Base-by-base conservation (phyloP, 306 rosid species). In the Dryas drummondii region DNA sequence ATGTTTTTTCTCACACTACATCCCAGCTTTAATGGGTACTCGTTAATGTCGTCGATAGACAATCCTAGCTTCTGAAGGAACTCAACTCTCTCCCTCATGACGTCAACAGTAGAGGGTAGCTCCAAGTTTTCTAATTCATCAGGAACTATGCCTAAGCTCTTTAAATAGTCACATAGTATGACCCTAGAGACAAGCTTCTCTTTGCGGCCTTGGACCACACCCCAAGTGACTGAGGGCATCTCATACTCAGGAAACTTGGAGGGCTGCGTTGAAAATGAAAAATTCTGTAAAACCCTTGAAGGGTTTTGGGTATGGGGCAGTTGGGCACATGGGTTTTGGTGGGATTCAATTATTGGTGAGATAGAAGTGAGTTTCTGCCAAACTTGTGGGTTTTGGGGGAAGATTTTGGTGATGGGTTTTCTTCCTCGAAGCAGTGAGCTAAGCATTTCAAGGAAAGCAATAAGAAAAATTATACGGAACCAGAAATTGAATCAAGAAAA, bases 171-270 rank as follows among this genome's bases (percentile, higher is more conserved):
- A 75, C 88, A 92, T 5, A 92, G 80, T 49, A 90, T 94, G 16
- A 94, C 97, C 13, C 89, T 88, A 1, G 99, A 92, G 22, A 94
- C 96, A 1, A 94, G 96, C 84, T 85, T 92, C 88, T 94, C 97
- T 78, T 92, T 94, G 3, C 97, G 91, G 19, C 99, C 97, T 53
- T 88, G 99, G 63, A 94, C 91, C 9, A 89, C 91, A 10, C 99
- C 99, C 99, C 97, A 94, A 16, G 99, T 94, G 22, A 94, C 97
- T 0, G 97, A 79, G 42, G 97, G 97, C 96, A 94, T 92, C 70
- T 94, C 91, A 81, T 90, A 94, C 82, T 94, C 97, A 0, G 92
- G 96, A 51, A 86, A 88, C 62, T 88, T 90, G 5, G 94, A 88
- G 14, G 91, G 46, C 73, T 88, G 87, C 4, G 91, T 87, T 50